Base-by-base conservation (phyloP, 2,329 filamentous ascomycete genomes). In the Paramyrothecium sp. region DNA sequence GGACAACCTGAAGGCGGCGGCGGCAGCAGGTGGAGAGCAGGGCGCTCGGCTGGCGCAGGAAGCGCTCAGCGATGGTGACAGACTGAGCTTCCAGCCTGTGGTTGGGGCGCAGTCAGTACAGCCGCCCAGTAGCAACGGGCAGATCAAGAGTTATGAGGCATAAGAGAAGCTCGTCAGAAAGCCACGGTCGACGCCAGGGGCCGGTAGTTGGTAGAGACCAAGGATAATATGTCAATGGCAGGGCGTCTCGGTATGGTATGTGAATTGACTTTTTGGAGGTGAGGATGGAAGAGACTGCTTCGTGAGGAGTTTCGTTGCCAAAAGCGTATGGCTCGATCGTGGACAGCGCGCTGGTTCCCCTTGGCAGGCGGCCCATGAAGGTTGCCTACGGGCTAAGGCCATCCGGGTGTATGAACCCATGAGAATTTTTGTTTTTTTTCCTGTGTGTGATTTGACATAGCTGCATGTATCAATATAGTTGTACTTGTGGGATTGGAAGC, bases 1-100 rank as follows among this genome's bases (percentile, higher is more conserved):
- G 74, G 89, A 92, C 50, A 82, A 83, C 0, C 79, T 96, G n/a
- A 83, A 81, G 71, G 76, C 76, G n/a, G 83, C 81, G 1, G 76
- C 75, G 0, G 66, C 73, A 0, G 69, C 72, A 7, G 82, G 81
- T 7, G 81, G 79, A 30, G 82, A 84, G 19, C 78, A 80, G 57
- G 79, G 78, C 3, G 63, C 75, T 19, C 78, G 77, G 54, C 65
- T 82, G 69, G 78, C 78, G 2, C 76, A 80, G 56, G 80, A 81
- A 11, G 71, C 73, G 1, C 65, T 75, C 61, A 71, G 67, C n/a
- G 81, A 84, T 50, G 78, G 77, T 17, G 81, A 81, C 26, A 78
- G 77, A 26, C 71, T 88, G 62, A 79, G 76, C 54, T 85, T 88
- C 64, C 80, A 84, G 57, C 71, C 77, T 1, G 70, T 73, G 7